A percentile compares a stretch with the other conserved stretches of the same genome.
Conservation (phyloP, 208 protist genomes). For the Crithidia brevicula region DNA sequence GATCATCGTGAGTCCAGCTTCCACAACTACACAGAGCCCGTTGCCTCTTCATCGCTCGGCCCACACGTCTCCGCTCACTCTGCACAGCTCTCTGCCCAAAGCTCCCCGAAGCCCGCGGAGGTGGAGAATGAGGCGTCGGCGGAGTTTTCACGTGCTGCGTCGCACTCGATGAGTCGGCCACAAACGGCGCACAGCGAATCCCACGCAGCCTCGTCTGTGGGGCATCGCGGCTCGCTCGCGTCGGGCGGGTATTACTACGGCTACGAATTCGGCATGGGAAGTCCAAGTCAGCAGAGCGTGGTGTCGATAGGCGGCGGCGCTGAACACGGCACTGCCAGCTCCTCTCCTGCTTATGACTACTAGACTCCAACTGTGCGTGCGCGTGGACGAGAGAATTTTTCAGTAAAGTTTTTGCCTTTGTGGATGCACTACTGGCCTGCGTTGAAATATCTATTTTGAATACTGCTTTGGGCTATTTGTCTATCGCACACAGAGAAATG, state of each 20-base stretch:
- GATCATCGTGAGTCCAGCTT: conserved; percentile 30
- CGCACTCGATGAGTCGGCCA: conserved; percentile 4
- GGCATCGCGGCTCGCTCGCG: conserved; percentile 11
- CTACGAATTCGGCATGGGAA: conserved; percentile 34
- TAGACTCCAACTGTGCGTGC: neutral
- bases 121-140: conserved; percentile 13
- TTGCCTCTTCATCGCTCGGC: conserved; percentile 1
- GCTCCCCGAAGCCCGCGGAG: conserved; percentile 4
- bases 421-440: too few relatives aligned
- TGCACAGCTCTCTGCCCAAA: conserved; percentile 10
- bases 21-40: conserved; percentile 28
- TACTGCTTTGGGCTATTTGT: too few relatives aligned
- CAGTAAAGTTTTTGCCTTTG: neutral
- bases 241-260: conserved; percentile 36
- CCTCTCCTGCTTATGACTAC: conserved; percentile 1
- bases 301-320: neutral
- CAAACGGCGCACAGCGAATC: conserved; percentile 14
- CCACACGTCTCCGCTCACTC: neutral
- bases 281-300: conserved; percentile 16
- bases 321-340: neutral
- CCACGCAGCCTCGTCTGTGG: neutral
- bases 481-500: too few relatives aligned
- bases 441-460: too few relatives aligned
- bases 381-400: neutral
- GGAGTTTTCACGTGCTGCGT: conserved; percentile 5